Evolutionary conservation across 2,329 filamentous ascomycete genomes (phyloP), one percentile per base, ranked within the genome.

Genomic region (Aspergillus sp.): DNA sequence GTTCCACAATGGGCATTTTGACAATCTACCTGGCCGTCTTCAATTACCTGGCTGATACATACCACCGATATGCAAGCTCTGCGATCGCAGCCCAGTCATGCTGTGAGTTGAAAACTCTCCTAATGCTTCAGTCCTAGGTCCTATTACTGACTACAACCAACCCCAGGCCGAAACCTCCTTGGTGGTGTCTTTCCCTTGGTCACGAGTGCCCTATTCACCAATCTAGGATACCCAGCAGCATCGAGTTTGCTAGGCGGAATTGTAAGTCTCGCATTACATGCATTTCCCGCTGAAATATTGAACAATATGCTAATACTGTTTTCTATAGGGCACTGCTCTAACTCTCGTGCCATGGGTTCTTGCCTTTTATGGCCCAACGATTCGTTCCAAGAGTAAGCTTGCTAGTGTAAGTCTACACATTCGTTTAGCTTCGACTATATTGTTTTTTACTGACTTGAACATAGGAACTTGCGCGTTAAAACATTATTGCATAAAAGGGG

Each of bases 21-120:
- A 83, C 80, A 40, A 81, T 95, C 32, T 93, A 91, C 60, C 76
- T 95, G 1, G 83, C 89, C 5, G 85, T 88, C 0, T 95, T 95
- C 71, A 95, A 95, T 62, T 95, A 94, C 54, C 76, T 95, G 1
- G 88, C 89, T 13, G 90, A 95, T 58, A 83, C 83, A 3, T 95
- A 95, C 64, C 84, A 89, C 60, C 74, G 78, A 5, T 94, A 90
- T 58, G 88, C 89, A 0, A 88, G 83, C 28, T 90, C 86, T 1
- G 88, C 90, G 0, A 69, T 95, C 2, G 90, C 89, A 0, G 87
- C 88, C 1, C 88, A 94, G 69, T 85, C 80, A 8, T 91, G 86
- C 60, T 90, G 86, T 34, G 33, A 34, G n/a, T 13, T 34, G 33
- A 34, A 50, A 37, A 52, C 45, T 11, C 6, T 11, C 27, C 27